phyloP scores from a whole-genome alignment of 352 stramenopile genomes.

The Phytophthora cactorum region DNA sequence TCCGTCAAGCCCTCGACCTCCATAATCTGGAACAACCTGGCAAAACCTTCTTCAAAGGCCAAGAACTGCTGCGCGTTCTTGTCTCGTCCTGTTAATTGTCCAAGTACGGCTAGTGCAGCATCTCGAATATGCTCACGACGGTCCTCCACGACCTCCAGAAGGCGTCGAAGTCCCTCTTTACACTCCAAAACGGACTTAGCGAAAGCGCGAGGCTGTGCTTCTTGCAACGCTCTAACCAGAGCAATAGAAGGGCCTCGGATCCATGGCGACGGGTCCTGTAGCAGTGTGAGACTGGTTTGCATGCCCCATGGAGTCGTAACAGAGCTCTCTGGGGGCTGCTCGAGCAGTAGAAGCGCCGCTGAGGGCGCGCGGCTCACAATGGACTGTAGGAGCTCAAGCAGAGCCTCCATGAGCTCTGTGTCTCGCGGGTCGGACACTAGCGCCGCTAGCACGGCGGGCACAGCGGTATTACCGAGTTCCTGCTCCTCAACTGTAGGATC shows the following conservation, averaged over 20 bases:
- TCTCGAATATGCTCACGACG: slow-evolving; percentile 86
- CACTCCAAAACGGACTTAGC: slow-evolving; percentile 56
- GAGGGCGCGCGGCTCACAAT: slow-evolving; percentile 49
- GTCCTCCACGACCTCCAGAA: slow-evolving; percentile 82
- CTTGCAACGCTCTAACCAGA: slow-evolving; percentile 65
- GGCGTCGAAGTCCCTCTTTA: slow-evolving; percentile 68
- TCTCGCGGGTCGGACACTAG: slow-evolving; percentile 78
- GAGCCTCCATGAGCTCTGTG: slow-evolving; percentile 86
- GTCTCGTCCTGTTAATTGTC: slow-evolving; percentile 69
- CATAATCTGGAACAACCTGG: slow-evolving; percentile 79
- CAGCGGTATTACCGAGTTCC: slow-evolving; percentile 44
- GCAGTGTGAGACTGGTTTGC: slow-evolving; percentile 67
- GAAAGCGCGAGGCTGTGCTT: slow-evolving; percentile 57
- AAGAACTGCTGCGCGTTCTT: slow-evolving; percentile 84
- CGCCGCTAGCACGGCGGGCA: slow-evolving; percentile 63
- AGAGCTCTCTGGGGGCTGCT: slow-evolving; percentile 15
- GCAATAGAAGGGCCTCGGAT: slow-evolving; percentile 74
- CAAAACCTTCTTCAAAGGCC: slow-evolving; percentile 83
- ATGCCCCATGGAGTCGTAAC: slow-evolving; percentile 48
- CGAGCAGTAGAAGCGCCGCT: slow-evolving; percentile 49
- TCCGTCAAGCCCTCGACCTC: slow-evolving; percentile 64
- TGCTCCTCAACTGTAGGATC: slow-evolving; percentile 42
- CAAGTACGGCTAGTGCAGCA: slow-evolving; percentile 67
- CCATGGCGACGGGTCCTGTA: slow-evolving; percentile 83
- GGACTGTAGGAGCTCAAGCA: slow-evolving; percentile 76